Evolutionary conservation across 306 rosid species (phyloP).

Genomic region (Purshia tridentata): DNA sequence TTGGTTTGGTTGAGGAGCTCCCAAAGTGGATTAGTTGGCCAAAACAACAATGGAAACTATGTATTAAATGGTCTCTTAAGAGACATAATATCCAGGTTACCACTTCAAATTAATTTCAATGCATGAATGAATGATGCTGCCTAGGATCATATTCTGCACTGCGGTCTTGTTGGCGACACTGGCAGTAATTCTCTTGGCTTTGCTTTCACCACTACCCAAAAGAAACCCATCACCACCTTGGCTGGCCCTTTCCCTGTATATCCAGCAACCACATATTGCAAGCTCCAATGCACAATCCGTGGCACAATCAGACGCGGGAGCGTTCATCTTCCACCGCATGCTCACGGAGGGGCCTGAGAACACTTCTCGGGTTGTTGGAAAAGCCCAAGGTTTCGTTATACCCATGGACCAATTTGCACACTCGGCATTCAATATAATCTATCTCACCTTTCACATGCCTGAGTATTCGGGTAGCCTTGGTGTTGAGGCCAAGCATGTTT

Average conservation of each 20-base stretch:
- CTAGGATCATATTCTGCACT: conserved; percentile 52
- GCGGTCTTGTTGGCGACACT: conserved; percentile 57
- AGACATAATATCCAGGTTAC: background rate
- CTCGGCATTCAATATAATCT: conserved; percentile 67
- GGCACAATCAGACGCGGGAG: conserved; percentile 30
- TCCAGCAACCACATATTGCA: conserved; percentile 54
- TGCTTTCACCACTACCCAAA: conserved; percentile 57
- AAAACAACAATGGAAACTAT: conserved; percentile 13
- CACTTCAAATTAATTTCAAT: background rate
- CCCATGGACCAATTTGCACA: conserved; percentile 54
- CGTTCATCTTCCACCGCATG: conserved; percentile 53
- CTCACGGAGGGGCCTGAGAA: conserved; percentile 76
- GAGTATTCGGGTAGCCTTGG: conserved; percentile 69
- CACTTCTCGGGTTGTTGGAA: conserved; percentile 62
- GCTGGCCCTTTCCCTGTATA: conserved; percentile 72
- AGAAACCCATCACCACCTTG: conserved; percentile 38
- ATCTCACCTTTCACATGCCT: conserved; percentile 61
- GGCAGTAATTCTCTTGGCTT: conserved; percentile 63
- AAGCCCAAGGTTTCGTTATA: conserved; percentile 71
- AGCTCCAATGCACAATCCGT: conserved; percentile 27
- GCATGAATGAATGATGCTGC: conserved; percentile 36
- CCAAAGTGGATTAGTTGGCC: conserved; percentile 36
- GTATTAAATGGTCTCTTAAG: conserved; percentile 1
- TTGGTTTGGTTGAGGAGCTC: conserved; percentile 26
- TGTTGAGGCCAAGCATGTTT: conserved; percentile 45